phyloP scores from a whole-genome alignment of 805 yeast genomes.

The Saccharomyces kudriavzevii region DNA sequence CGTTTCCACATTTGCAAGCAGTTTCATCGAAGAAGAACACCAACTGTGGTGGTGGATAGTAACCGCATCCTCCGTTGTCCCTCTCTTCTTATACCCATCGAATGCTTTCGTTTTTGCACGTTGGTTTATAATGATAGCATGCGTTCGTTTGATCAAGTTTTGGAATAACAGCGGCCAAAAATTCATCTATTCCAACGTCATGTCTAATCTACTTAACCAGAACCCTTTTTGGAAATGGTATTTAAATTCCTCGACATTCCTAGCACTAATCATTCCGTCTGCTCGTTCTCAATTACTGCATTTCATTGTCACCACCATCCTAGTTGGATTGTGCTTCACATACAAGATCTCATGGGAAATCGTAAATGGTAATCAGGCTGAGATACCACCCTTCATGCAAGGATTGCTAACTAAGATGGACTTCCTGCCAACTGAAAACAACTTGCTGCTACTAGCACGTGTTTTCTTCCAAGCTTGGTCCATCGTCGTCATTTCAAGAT shows the following conservation, averaged over 20 bases:
- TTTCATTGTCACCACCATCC: conserved; percentile 15
- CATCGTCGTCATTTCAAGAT: conserved; percentile 29
- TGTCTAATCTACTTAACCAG: conserved; percentile 37
- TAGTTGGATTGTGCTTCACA: conserved; percentile 38
- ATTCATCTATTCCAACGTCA: conserved; percentile 42
- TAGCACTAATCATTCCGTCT: neutral
- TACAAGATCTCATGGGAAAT: conserved; percentile 50
- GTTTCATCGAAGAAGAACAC: conserved; percentile 91
- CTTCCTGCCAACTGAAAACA: neutral
- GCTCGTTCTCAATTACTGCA: neutral
- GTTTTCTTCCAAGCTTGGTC: conserved; percentile 30
- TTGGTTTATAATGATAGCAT: conserved; percentile 14
- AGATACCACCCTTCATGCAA: neutral
- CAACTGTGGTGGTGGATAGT: conserved; percentile 88
- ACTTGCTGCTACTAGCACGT: conserved; percentile 31
- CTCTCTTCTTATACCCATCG: conserved; percentile 3
- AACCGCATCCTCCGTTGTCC: conserved; percentile 27
- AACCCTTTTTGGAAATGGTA: conserved; percentile 39
- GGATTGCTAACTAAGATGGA: neutral
- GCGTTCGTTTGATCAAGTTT: conserved; percentile 56
- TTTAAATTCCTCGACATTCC: conserved; percentile 36
- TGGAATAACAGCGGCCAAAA: conserved; percentile 94
- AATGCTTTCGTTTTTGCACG: conserved; percentile 5
- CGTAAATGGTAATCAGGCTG: conserved; percentile 41
- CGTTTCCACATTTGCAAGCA: conserved; percentile 68